Evolutionary conservation across 2,329 filamentous ascomycete genomes (phyloP).

Genomic region (Fusarium penzigii): DNA sequence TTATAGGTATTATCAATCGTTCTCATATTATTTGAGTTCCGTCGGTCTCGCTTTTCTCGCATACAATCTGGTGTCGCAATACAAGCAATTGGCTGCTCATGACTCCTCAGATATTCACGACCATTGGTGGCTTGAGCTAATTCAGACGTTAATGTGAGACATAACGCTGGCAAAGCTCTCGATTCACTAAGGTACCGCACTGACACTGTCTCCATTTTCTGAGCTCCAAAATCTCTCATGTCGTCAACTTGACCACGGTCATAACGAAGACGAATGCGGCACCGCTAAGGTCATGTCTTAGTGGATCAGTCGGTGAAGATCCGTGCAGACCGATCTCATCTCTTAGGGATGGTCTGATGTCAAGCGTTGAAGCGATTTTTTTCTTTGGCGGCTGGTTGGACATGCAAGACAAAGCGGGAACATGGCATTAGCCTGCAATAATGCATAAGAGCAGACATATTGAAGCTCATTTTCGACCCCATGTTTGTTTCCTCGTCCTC

Average conservation of each 20-base stretch:
- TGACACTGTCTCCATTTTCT: no score
- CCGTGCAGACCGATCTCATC: slow-evolving; percentile 16
- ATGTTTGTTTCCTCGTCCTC: slow-evolving; percentile 20
- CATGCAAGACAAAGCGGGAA: slow-evolving; percentile 29
- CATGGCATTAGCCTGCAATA: slow-evolving; percentile 28
- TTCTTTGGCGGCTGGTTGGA: slow-evolving; percentile 21
- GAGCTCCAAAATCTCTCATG: no score
- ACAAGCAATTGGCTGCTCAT: no score
- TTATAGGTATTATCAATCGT: no score
- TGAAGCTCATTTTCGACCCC: slow-evolving; percentile 10
- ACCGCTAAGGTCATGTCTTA: slow-evolving; percentile 11
- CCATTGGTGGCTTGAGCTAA: no score
- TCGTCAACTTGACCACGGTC: slow-evolving; percentile 7
- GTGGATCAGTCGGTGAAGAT: slow-evolving; percentile 30
- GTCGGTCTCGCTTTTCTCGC: no score
- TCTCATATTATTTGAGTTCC: no score
- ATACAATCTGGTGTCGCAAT: no score
- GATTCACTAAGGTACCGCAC: no score
- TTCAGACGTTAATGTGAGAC: no score
- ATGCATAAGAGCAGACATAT: slow-evolving; percentile 16
- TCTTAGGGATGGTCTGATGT: slow-evolving; percentile 18
- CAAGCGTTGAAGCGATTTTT: slow-evolving; percentile 24
- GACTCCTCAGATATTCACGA: no score
- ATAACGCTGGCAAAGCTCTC: no score
- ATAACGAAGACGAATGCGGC: slow-evolving; percentile 17